These are phyloP conservation scores for Aquilaria yunnanensis DNA, from an alignment of 345 rosid species.

Conservation along the genomic window DNA sequence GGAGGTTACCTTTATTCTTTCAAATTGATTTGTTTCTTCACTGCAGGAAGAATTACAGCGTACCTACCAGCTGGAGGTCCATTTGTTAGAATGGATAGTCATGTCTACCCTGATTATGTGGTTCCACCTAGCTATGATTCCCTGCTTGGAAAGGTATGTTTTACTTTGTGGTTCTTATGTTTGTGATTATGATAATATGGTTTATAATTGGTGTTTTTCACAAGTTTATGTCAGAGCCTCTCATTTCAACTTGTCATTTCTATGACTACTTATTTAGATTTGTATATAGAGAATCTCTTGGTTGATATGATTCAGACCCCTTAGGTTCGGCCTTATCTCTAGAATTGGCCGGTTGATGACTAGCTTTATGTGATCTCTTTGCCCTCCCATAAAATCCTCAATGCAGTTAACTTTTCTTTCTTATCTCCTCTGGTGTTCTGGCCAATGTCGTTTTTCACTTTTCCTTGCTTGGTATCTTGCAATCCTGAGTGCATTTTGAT, in stretches of 20 bases:
- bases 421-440: no score
- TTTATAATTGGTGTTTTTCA: background rate
- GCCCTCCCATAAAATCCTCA: no score
- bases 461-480: no score
- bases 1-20: background rate
- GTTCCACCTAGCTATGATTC: constrained; percentile 99
- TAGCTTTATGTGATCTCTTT: no score
- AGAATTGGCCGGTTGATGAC: no score
- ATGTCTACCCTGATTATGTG: constrained; percentile 89
- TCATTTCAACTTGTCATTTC: background rate
- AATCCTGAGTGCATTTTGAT: no score
- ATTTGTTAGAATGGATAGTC: constrained; percentile 99
- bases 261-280: no score
- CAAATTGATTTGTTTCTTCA: constrained; percentile 4
- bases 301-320: no score
- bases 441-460: no score
- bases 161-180: background rate
- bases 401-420: no score
- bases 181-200: background rate
- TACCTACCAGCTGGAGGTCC: constrained; percentile 99
- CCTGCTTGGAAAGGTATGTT: constrained; percentile 87
- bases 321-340: no score
- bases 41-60: constrained; percentile 86
- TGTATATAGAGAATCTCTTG: no score
- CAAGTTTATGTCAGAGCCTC: background rate